Evolutionary conservation across 164 flowering plant species (phyloP).

Genomic region (Vitis rupestris): DNA sequence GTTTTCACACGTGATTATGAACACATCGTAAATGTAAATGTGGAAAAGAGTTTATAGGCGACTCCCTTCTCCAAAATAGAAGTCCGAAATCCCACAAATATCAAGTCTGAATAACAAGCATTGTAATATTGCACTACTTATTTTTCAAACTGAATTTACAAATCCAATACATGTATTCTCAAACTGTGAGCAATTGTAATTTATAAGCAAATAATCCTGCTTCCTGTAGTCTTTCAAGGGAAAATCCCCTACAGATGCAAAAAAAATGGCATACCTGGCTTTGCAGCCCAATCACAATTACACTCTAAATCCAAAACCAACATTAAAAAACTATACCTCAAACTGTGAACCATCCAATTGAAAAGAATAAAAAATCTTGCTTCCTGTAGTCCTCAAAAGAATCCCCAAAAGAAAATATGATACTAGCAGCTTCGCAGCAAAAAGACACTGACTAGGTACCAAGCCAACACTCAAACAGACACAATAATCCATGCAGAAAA

Average conservation of each 20-base stretch:
- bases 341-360: too few relatives aligned
- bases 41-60: too few relatives aligned
- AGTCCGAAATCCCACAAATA: neutral
- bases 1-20: too few relatives aligned
- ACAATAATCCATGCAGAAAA: slow-evolving; percentile 1
- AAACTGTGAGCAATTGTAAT: neutral
- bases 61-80: too few relatives aligned
- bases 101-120: neutral
- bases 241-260: neutral
- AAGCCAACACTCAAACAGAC: slow-evolving; percentile 3
- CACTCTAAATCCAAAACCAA: neutral
- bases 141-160: slow-evolving; percentile 12
- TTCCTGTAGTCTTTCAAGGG: neutral
- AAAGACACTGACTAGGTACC: neutral
- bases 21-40: too few relatives aligned
- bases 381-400: too few relatives aligned
- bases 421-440: too few relatives aligned
- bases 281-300: slow-evolving; percentile 5
- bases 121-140: neutral
- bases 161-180: slow-evolving; percentile 15
- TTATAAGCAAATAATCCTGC: neutral
- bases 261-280: slow-evolving; percentile 2
- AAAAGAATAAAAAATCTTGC: too few relatives aligned
- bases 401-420: too few relatives aligned
- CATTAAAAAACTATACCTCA: neutral